These are phyloP conservation scores for Sphaceloma murrayae DNA, from an alignment of 2,329 filamentous ascomycete genomes.

Conservation along the genomic window DNA sequence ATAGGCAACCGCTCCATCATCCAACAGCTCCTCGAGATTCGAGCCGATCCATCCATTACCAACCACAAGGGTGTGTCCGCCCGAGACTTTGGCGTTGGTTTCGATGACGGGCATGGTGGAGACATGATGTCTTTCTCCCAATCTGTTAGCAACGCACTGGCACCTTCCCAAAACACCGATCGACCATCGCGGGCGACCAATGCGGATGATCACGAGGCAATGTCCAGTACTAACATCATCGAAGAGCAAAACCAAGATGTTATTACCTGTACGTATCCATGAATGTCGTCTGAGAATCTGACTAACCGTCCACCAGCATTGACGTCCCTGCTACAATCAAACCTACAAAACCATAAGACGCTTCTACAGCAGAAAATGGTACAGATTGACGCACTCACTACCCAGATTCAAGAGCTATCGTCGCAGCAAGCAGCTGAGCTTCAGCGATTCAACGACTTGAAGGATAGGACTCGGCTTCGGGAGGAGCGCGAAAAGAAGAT, in stretches of 20 bases:
- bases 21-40: constrained; percentile 90
- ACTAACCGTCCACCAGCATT: constrained; percentile 50
- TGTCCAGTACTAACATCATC: constrained; percentile 19
- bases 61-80: constrained; percentile 84
- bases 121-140: constrained; percentile 21
- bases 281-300: neutral
- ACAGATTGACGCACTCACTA: constrained; percentile 71
- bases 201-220: constrained; percentile 9
- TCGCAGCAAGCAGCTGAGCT: constrained; percentile 68
- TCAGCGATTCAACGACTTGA: constrained; percentile 60
- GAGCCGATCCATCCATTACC: constrained; percentile 82
- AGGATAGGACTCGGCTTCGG: constrained; percentile 53
- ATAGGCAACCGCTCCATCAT: constrained; percentile 93
- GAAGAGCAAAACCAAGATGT: constrained; percentile 72
- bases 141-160: constrained; percentile 15
- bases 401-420: constrained; percentile 70
- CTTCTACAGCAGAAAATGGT: constrained; percentile 78
- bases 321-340: constrained; percentile 69
- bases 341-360: constrained; percentile 66
- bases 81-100: constrained; percentile 87
- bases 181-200: constrained; percentile 10
- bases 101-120: constrained; percentile 36
- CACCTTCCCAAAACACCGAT: constrained; percentile 20
- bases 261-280: constrained; percentile 56
- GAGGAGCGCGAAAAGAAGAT: constrained; percentile 61